phyloP scores from a whole-genome alignment of 2,329 filamentous ascomycete genomes.

The Aspergillus sp. region DNA sequence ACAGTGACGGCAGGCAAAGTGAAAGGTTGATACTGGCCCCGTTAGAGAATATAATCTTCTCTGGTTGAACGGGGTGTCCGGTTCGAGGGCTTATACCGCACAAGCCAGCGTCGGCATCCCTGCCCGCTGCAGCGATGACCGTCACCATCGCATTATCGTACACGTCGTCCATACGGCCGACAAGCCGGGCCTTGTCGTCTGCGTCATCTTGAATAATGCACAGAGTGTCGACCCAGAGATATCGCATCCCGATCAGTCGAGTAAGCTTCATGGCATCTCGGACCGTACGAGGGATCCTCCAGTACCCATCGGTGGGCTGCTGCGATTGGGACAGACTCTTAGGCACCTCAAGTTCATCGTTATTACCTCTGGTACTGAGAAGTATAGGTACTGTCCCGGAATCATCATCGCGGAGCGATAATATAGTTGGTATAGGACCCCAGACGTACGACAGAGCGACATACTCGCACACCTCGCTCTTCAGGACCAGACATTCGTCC shows the following conservation, averaged over 20 bases:
- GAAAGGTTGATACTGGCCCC: neutral
- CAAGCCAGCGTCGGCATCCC: neutral
- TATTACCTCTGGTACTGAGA: neutral
- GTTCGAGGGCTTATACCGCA: neutral
- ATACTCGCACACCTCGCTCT: neutral
- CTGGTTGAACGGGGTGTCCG: neutral
- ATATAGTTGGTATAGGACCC: neutral
- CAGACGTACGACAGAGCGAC: neutral
- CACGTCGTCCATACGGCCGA: neutral
- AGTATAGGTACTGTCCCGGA: neutral
- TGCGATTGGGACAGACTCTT: neutral
- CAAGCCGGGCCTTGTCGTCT: neutral
- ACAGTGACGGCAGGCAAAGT: neutral
- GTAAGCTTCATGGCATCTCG: constrained; percentile 5
- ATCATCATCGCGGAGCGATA: neutral
- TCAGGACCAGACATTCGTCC: neutral
- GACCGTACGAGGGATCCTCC: constrained; percentile 1
- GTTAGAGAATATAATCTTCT: neutral
- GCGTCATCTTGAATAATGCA: constrained; percentile 8
- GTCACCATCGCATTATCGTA: neutral
- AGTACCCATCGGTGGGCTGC: neutral
- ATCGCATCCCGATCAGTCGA: constrained; percentile 3
- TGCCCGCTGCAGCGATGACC: neutral
- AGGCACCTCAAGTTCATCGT: neutral
- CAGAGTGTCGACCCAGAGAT: constrained; percentile 10